A percentile compares a stretch with the other conserved stretches of the same genome.
phyloP scores from a whole-genome alignment of 305 asterid species.

The Fraxinus velutina region DNA sequence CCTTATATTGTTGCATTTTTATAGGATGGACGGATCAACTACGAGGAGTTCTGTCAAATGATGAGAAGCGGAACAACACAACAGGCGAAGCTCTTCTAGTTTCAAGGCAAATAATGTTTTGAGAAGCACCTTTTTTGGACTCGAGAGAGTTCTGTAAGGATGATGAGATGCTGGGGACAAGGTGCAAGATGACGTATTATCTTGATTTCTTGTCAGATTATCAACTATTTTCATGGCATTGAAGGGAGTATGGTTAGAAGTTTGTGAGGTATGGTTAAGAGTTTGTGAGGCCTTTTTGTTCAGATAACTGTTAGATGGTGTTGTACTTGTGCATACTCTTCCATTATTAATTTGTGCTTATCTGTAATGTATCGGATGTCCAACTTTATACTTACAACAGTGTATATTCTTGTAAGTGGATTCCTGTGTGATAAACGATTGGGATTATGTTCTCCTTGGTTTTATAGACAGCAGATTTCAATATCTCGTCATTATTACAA shows the following conservation, averaged over 20 bases:
- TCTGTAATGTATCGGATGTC: background rate
- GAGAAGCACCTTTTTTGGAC: background rate
- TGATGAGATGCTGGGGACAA: constrained; percentile 4
- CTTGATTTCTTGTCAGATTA: background rate
- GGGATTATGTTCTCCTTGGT: background rate
- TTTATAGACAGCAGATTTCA: background rate
- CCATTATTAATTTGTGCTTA: background rate
- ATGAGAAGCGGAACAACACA: constrained; percentile 83
- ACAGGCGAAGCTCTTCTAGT: constrained; percentile 44
- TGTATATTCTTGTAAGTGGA: constrained; percentile 17
- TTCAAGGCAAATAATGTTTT: constrained; percentile 5
- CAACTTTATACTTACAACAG: constrained; percentile 8
- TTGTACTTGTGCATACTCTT: constrained; percentile 12
- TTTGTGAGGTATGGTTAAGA: constrained; percentile 14
- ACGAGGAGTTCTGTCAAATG: constrained; percentile 90
- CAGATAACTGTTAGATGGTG: constrained; percentile 9
- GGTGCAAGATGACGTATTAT: constrained; percentile 7
- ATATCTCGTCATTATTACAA: background rate
- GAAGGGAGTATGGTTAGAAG: constrained; percentile 8
- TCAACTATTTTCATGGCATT: constrained; percentile 17
- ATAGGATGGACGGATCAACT: constrained; percentile 84
- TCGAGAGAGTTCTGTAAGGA: constrained; percentile 14
- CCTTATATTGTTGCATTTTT: constrained; percentile 17
- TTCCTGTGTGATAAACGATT: background rate
- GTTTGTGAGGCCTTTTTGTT: constrained; percentile 18